Evolutionary conservation across 2,329 filamentous ascomycete genomes (phyloP), one percentile per base, ranked within the genome.

Genomic region (Penicillium polonicum): DNA sequence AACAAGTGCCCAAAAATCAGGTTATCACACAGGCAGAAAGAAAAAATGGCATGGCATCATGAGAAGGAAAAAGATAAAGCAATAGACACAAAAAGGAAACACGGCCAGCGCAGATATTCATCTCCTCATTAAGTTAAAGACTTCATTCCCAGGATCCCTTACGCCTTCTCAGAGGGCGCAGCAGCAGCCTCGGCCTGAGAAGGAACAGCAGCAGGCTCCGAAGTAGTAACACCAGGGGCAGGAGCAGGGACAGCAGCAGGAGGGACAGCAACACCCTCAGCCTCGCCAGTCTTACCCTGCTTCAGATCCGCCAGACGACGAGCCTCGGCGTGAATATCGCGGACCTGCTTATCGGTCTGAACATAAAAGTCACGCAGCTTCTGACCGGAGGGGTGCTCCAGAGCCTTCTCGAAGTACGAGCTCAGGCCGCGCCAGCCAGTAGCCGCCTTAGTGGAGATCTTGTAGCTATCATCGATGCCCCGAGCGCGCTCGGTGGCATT

Each of bases 341-440:
- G 83, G 33, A 97, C 92, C 78, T 97, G 92, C 79, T 91, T 91
- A 74, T 89, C 87, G 62, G 90, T 85, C 66, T 91, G 82, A 8
- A 87, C 83, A 79, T 99, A 99, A 79, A 99, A 99, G 62, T 88
- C 82, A 66, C 90, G 89, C 60, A 99, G 79, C 78, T 89, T 91
- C 81, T 92, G 86, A 67, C 94, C 94, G 1, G 92, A 96, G 10
- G 92, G 91, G 0, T 92, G 95, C 73, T 83, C 88, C 57, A 88
- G 81, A 2, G 93, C 93, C 83, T 95, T 95, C 79, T 97, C 93
- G 72, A 97, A 97, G 84, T 97, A 99, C 13, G 88, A 91, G 75
- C 82, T 82, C 60, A 97, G 74, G 35, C 91, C 89, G 42, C 82
- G 81, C 81, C 83, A 87, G 59, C 82, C 84, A 58, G 78, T 83